Evolutionary conservation across 345 rosid genomes (phyloP), one percentile per base, ranked within the genome.

Genomic region (rapeseed (Brassica napus)): DNA sequence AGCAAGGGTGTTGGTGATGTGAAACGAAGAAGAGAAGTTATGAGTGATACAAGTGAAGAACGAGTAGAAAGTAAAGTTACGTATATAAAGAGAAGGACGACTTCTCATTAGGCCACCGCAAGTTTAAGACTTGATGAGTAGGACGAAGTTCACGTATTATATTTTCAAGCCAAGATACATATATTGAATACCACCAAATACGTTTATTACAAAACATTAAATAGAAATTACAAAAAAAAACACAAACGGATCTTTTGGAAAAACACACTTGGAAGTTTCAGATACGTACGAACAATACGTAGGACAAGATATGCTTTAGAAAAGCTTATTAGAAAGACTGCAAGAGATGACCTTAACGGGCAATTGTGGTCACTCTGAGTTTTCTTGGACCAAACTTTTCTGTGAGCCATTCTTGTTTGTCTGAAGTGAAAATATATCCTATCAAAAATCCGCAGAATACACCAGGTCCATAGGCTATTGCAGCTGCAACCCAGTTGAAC

Each of bases 401-500:
- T 8, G 3, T 37, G 7, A 37, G 8, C 44, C 14, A 4, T 35
- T 35, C 39, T 1, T 37, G 52, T 9, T 65, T n/a, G 69, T 49
- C 5, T 14, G 55, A 49, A 49, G 55, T 49, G 7, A 12, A 49
- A 4, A 49, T 49, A 49, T 1, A 14, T 49, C 55, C 55, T 1
- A 49, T 49, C 55, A 49, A 5, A 3, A 14, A 14, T 4, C 55
- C 55, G 2, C 69, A 34, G 0, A 65, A 16, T 4, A 66, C 54
- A 37, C 70, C 70, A 18, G 54, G 70, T 10, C 28, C 54, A 18
- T 37, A 66, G 54, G 70, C 70, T 37, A 66, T 37, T 37, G 16
- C 70, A 66, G 70, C 70, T 9, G 54, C 70, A 37, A 66, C 16
- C 70, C 70, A 66, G 70, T 11, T 66, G 31, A 66, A 37, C 31